Evolutionary conservation across 441 rosid genomes (phyloP).

Genomic region (Pelargonium cotyledonis): DNA sequence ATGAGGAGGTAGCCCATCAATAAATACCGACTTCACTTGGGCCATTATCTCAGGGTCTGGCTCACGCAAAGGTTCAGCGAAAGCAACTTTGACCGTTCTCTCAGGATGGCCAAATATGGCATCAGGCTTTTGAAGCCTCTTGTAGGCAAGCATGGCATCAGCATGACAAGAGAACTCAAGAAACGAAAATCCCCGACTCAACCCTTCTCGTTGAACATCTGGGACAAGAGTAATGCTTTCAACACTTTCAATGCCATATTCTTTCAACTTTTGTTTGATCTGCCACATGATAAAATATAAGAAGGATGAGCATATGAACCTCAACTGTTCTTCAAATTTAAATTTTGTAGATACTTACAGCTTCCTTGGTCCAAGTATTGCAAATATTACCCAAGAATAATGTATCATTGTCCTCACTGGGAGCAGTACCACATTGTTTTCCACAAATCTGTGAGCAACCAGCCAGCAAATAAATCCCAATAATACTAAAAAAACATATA

Average conservation of each 20-base stretch:
- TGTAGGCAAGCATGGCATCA: constrained; percentile 61
- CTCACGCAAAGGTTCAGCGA: constrained; percentile 62
- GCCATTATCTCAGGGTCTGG: constrained; percentile 75
- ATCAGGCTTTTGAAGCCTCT: constrained; percentile 66
- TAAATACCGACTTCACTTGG: constrained; percentile 55
- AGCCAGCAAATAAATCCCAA: constrained; percentile 11
- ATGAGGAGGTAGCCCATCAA: constrained; percentile 61
- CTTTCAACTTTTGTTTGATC: constrained; percentile 59
- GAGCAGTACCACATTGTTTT: constrained; percentile 60
- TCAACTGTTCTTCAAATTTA: not conserved
- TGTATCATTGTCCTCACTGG: constrained; percentile 63
- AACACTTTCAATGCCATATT: constrained; percentile 47
- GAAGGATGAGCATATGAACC: constrained; percentile 20
- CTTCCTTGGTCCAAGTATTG: constrained; percentile 70
- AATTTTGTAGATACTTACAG: constrained; percentile 39
- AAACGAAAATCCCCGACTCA: constrained; percentile 71
- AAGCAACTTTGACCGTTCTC: constrained; percentile 67
- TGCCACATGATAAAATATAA: constrained; percentile 26
- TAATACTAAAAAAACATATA: not conserved
- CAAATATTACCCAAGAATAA: constrained; percentile 61
- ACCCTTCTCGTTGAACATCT: constrained; percentile 56
- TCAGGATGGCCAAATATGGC: constrained; percentile 60
- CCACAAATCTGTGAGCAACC: constrained; percentile 44
- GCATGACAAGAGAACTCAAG: constrained; percentile 54
- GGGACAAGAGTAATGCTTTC: constrained; percentile 54